Conservation (phyloP, 176 grass and related monocot species). For the Chrysopogon serrulatus region DNA sequence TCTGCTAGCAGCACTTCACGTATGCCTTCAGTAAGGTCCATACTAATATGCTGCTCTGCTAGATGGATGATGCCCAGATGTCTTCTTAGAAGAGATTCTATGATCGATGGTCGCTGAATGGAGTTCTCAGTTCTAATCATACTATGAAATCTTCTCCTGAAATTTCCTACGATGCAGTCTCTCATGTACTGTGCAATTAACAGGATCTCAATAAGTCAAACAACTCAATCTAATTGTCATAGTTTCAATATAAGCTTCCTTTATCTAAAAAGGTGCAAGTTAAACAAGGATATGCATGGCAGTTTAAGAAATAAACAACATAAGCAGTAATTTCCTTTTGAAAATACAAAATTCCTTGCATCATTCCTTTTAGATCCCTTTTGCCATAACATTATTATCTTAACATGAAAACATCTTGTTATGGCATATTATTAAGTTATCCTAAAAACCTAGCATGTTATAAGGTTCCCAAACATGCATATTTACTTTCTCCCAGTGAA, state of each 20-base stretch:
- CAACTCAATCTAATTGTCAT: not conserved
- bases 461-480: not conserved
- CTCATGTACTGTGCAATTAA: constrained; percentile 88
- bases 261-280: not conserved
- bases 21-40: constrained; percentile 98
- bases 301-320: constrained; percentile 27
- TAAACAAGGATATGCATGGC: not conserved
- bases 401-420: constrained; percentile 7
- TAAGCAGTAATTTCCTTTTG: not conserved
- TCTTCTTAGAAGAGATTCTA: constrained; percentile 86
- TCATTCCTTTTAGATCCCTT: not conserved
- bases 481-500: not conserved
- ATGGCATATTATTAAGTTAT: not conserved
- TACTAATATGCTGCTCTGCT: constrained; percentile 96
- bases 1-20: constrained; percentile 82
- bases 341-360: not conserved
- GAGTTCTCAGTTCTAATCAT: constrained; percentile 82
- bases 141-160: constrained; percentile 86
- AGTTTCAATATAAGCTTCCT: not conserved
- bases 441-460: not conserved
- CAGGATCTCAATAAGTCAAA: constrained; percentile 15
- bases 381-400: constrained; percentile 6
- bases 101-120: constrained; percentile 86
- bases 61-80: constrained; percentile 92
- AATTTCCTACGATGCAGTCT: constrained; percentile 95